phyloP scores from a whole-genome alignment of 805 yeast species.

The Lipomyces starkeyi region DNA sequence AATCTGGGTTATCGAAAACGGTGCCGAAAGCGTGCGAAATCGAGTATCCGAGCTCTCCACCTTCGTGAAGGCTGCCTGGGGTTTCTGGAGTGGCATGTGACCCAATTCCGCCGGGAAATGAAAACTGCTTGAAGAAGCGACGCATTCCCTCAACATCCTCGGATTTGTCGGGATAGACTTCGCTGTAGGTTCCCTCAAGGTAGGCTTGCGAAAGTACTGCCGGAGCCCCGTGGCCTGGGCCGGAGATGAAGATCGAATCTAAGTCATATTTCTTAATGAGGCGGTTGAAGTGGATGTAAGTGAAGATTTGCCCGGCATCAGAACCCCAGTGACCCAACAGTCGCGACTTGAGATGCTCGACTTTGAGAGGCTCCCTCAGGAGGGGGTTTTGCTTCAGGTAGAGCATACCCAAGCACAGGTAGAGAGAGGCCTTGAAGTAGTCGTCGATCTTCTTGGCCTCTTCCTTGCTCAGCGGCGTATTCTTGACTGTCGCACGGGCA shows the following conservation, averaged over 20 bases:
- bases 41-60: slow-evolving; percentile 16
- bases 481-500: slow-evolving; percentile 10
- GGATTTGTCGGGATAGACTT: slow-evolving; percentile 12
- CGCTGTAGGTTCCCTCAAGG: slow-evolving; percentile 13
- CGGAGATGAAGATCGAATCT: slow-evolving; percentile 12
- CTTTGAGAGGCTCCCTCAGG: slow-evolving; percentile 12
- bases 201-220: slow-evolving; percentile 16
- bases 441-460: slow-evolving; percentile 8
- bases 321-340: slow-evolving; percentile 16
- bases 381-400: slow-evolving; percentile 13
- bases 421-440: slow-evolving; percentile 7
- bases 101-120: slow-evolving; percentile 18
- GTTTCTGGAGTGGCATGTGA: slow-evolving; percentile 15
- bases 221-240: slow-evolving; percentile 15
- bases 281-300: slow-evolving; percentile 16
- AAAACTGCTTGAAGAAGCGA: slow-evolving; percentile 14
- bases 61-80: slow-evolving; percentile 16
- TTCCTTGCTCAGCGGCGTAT: slow-evolving; percentile 9
- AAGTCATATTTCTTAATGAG: slow-evolving; percentile 14
- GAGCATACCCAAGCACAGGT: slow-evolving; percentile 17
- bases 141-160: slow-evolving; percentile 13
- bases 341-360: slow-evolving; percentile 8
- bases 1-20: slow-evolving; percentile 12
- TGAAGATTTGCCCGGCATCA: slow-evolving; percentile 17
- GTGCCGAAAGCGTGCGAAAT: slow-evolving; percentile 16